A percentile compares a stretch with the other conserved stretches of the same genome.
Conservation (phyloP, 306 rosid genomes). For the Oemleria cerasiformis region DNA sequence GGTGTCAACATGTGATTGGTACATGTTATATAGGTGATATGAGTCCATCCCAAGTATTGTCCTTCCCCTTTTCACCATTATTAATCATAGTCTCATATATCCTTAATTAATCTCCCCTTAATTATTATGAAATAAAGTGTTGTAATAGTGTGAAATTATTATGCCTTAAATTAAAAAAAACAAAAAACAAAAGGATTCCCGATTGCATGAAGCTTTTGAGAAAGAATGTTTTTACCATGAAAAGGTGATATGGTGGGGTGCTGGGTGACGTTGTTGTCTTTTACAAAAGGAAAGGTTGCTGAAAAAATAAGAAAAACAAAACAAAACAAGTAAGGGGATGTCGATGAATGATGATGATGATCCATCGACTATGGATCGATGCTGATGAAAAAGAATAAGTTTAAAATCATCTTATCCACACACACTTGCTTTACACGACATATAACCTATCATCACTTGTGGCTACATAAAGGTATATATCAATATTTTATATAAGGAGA, state of each 20-base stretch:
- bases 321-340: background rate
- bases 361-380: background rate
- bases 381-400: constrained; percentile 30
- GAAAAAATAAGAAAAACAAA: constrained; percentile 2
- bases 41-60: no score
- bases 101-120: no score
- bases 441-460: constrained; percentile 18
- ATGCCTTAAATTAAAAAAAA: no score
- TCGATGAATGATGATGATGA: background rate
- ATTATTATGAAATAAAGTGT: no score
- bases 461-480: background rate
- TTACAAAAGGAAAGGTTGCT: constrained; percentile 19
- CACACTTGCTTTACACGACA: constrained; percentile 57
- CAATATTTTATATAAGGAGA: no score
- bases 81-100: background rate
- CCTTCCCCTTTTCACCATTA: constrained; percentile 9
- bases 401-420: constrained; percentile 42
- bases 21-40: no score
- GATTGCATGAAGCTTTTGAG: constrained; percentile 13
- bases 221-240: constrained; percentile 22
- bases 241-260: constrained; percentile 23
- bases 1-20: no score
- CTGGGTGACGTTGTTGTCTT: constrained; percentile 39
- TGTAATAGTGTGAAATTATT: no score
- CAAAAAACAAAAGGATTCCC: constrained; percentile 22